Base-by-base conservation (phyloP, 78 protist genomes). In the Mantamonas sphyraenae region DNA sequence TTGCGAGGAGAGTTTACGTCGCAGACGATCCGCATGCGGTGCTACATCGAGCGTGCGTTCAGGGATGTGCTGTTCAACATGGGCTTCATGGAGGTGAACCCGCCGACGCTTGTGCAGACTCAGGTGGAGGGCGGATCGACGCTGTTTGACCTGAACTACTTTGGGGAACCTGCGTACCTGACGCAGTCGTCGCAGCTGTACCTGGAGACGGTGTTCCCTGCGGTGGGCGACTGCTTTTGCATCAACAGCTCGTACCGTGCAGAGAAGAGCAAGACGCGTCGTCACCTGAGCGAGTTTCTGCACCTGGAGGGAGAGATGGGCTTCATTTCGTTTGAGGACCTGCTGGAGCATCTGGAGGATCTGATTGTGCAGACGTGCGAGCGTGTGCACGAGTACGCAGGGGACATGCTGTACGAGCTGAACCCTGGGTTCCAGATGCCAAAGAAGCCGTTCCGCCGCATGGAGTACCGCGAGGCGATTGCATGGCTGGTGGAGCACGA, bases 101-200 rank as follows among this genome's bases (percentile, higher is more conserved):
- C 97, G 42, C 98, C 98, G 51, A 90, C 97, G 16, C 74, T 95
- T 0, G 98, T 95, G 30, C 92, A 95, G 84, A 94, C 89, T 28
- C 87, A 76, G 66, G 75, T 83, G 64, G 98, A 95, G 62, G 98
- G 98, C 30, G 97, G 97, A 34, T 63, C 90, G 14, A 90, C 93
- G 45, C 81, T 92, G 30, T 92, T 92, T 73, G 45, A 74, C 37
- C 55, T 92, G 43, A 66, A 82, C 58, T 91, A 86, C 82, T 91
- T 55, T 31, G 95, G 85, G 35, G 76, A 93, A 20, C 37, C 35
- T 31, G 96, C 96, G 31, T 93, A 87, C 62, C 67, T 95, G 28
- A 95, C 98, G 38, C 97, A 95, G 80, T 91, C 96, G 10, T 86
- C 94, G 28, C 98, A 95, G 81, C 90, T 93, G 37, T 94, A 93